These are phyloP conservation scores for Phialocephala sp. DNA, from an alignment of 2,329 filamentous ascomycete genomes.

Conservation along the genomic window DNA sequence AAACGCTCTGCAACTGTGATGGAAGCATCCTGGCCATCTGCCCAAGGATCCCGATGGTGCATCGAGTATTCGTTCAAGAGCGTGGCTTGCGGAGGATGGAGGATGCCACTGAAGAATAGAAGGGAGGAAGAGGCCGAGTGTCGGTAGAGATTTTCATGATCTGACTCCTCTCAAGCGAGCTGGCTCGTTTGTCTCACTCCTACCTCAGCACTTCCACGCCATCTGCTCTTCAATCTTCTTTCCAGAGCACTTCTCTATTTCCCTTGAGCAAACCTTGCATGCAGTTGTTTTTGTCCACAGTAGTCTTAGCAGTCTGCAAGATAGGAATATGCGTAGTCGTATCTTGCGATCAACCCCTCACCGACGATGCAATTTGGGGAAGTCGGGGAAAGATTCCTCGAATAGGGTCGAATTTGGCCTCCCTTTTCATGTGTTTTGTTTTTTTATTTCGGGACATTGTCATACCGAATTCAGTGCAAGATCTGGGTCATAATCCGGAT, in stretches of 20 bases:
- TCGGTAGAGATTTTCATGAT: not conserved
- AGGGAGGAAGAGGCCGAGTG: not conserved
- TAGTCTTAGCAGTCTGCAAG: no score
- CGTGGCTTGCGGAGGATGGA: not conserved
- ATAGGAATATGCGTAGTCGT: not conserved
- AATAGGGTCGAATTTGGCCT: not conserved
- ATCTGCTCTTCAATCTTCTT: no score
- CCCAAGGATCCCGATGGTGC: no score
- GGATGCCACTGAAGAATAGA: not conserved
- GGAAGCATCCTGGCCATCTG: no score
- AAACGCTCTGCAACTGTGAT: no score
- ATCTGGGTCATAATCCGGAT: not conserved
- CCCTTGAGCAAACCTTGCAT: no score
- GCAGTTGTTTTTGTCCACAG: no score
- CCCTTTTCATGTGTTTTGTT: not conserved
- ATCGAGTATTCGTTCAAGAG: no score
- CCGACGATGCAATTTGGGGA: not conserved
- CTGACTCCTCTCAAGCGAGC: no score
- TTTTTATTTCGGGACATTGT: not conserved
- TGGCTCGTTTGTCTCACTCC: no score
- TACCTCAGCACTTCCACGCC: no score
- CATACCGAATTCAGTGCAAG: not conserved
- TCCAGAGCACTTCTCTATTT: no score
- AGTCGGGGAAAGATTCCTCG: not conserved
- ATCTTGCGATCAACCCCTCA: not conserved